phyloP scores from a whole-genome alignment of 257 asterid species.

The Solanum bukasovii region DNA sequence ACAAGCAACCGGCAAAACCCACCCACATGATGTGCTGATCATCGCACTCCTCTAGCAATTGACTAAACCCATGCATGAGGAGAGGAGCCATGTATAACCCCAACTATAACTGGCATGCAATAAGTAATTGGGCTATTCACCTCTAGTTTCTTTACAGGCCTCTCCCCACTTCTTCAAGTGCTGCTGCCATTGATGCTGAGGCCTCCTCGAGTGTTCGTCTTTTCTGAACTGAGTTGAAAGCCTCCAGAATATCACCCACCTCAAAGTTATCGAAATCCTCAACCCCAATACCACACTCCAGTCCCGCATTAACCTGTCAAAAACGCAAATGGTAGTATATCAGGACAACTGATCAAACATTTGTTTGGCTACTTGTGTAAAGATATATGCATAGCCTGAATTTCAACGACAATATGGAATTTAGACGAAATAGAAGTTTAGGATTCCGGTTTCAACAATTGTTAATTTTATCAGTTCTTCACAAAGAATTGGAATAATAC shows the following conservation, averaged over 20 bases:
- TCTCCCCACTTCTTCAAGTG: slow-evolving; percentile 49
- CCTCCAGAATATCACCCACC: slow-evolving; percentile 74
- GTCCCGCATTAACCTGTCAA: slow-evolving; percentile 80
- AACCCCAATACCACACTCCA: slow-evolving; percentile 86
- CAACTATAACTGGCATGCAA: not conserved
- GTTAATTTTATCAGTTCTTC: not conserved
- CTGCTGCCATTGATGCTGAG: slow-evolving; percentile 89
- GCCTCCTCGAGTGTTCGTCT: slow-evolving; percentile 96
- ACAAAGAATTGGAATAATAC: not conserved
- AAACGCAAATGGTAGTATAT: not conserved
- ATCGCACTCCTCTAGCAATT: not conserved
- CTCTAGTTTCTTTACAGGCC: slow-evolving; percentile 16
- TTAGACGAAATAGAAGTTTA: not conserved
- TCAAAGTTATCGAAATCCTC: slow-evolving; percentile 72
- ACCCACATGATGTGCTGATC: not conserved
- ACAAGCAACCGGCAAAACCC: slow-evolving; percentile 4
- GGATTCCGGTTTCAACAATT: not conserved
- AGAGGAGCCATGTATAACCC: not conserved
- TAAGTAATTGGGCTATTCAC: slow-evolving; percentile 4
- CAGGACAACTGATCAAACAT: not conserved
- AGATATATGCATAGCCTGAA: not conserved
- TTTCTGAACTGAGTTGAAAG: slow-evolving; percentile 71
- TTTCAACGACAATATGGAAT: not conserved
- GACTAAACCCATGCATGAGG: not conserved
- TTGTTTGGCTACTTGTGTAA: not conserved